Percentiles rank a stretch among this genome's conserved stretches.
These are phyloP conservation scores for Ganoderma resinaceum DNA, from an alignment of 1,284 basidiomycete genomes.

Conservation along the genomic window DNA sequence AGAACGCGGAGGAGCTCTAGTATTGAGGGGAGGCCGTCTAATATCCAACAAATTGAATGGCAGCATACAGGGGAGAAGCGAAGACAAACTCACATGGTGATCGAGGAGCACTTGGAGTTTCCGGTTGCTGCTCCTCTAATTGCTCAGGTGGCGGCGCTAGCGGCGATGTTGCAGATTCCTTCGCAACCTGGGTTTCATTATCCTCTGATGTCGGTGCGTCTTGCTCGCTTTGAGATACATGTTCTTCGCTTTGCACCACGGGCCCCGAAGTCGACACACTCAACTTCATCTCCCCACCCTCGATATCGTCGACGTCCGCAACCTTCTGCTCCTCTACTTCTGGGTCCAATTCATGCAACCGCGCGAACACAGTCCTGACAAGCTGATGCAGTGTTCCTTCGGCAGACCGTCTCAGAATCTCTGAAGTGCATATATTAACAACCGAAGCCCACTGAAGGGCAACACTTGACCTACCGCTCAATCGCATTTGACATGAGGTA, in stretches of 20 bases:
- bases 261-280: slow-evolving; percentile 45
- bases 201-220: background rate
- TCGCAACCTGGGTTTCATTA: background rate
- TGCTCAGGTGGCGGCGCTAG: background rate
- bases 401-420: slow-evolving; percentile 90
- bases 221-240: slow-evolving; percentile 3
- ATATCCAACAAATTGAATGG: slow-evolving; percentile 1
- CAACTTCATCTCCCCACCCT: slow-evolving; percentile 68
- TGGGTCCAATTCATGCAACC: slow-evolving; percentile 75
- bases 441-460: slow-evolving; percentile 10
- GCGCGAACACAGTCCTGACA: slow-evolving; percentile 82
- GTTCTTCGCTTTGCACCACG: slow-evolving; percentile 3
- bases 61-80: background rate
- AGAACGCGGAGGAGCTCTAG: slow-evolving; percentile 94
- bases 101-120: slow-evolving; percentile 24
- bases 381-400: slow-evolving; percentile 94
- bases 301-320: slow-evolving; percentile 50
- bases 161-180: slow-evolving; percentile 1
- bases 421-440: slow-evolving; percentile 47
- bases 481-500: slow-evolving; percentile 95
- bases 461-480: slow-evolving; percentile 74
- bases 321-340: slow-evolving; percentile 73
- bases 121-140: slow-evolving; percentile 16
- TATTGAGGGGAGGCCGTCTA: slow-evolving; percentile 92
- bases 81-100: slow-evolving; percentile 28